These are phyloP conservation scores for Lachnellula suecica DNA, from an alignment of 2,329 filamentous ascomycete species.

Conservation along the genomic window DNA sequence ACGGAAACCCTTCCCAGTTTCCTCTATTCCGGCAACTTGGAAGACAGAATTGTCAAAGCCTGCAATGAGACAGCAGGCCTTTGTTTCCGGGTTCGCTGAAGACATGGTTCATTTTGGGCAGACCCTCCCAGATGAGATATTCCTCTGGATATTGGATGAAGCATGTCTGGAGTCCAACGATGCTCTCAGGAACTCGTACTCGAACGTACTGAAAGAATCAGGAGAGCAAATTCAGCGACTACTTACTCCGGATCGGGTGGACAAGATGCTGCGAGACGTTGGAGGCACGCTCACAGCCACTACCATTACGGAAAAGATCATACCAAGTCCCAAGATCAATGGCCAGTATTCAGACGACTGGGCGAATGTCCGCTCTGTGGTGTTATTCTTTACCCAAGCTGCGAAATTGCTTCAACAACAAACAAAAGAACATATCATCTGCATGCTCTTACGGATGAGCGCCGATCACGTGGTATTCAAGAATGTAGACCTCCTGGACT, in stretches of 20 bases:
- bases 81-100: conserved; percentile 62
- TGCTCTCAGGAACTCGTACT: conserved; percentile 60
- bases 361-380: conserved; percentile 23
- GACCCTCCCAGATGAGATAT: conserved; percentile 60
- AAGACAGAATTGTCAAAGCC: conserved; percentile 41
- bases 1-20: conserved; percentile 28
- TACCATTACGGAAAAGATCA: conserved; percentile 24
- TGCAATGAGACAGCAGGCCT: conserved; percentile 53
- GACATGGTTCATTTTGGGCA: conserved; percentile 46
- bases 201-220: conserved; percentile 48
- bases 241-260: conserved; percentile 44
- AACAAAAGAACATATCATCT: conserved; percentile 37
- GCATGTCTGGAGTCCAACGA: conserved; percentile 54
- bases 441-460: conserved; percentile 53
- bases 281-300: conserved; percentile 53
- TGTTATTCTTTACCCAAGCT: conserved; percentile 22
- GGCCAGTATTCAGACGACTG: conserved; percentile 28
- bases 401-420: conserved; percentile 28
- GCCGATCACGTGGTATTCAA: conserved; percentile 51
- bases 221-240: conserved; percentile 43
- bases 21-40: conserved; percentile 21
- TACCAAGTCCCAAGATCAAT: conserved; percentile 13
- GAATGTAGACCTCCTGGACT: conserved; percentile 40
- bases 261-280: conserved; percentile 56
- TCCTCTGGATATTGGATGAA: conserved; percentile 65